These are phyloP conservation scores for Monascus purpureus DNA, from an alignment of 495 filamentous ascomycete genomes.

Conservation along the genomic window DNA sequence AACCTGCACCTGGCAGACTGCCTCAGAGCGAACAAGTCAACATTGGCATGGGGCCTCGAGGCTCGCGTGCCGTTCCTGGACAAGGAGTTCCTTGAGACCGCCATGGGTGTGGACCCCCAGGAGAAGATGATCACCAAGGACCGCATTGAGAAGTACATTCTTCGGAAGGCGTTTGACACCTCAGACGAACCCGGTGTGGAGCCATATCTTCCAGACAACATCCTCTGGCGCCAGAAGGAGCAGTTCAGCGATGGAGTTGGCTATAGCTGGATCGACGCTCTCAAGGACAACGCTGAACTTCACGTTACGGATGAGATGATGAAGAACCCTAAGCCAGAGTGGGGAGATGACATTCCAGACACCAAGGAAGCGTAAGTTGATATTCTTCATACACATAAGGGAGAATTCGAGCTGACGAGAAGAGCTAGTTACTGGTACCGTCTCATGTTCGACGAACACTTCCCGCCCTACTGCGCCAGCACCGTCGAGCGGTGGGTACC, in stretches of 20 bases:
- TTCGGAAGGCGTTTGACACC: conserved; percentile 94
- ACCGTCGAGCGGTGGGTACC: conserved; percentile 96
- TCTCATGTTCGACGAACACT: conserved; percentile 95
- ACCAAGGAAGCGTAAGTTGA: conserved; percentile 80
- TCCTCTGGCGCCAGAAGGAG: conserved; percentile 98
- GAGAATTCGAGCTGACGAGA: background rate
- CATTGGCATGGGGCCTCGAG: conserved; percentile 96
- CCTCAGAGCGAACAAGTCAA: conserved; percentile 96
- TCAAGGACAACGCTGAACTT: conserved; percentile 84
- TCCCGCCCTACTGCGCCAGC: conserved; percentile 76
- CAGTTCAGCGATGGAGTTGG: conserved; percentile 98
- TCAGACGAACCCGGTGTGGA: conserved; percentile 60
- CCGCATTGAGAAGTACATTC: conserved; percentile 90
- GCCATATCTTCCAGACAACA: conserved; percentile 85
- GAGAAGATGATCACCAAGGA: conserved; percentile 93
- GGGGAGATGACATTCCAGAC: conserved; percentile 83
- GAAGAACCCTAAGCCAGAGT: conserved; percentile 91
- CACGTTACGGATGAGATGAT: conserved; percentile 92
- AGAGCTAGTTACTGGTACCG: conserved; percentile 80
- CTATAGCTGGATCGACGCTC: conserved; percentile 95
- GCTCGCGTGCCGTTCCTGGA: conserved; percentile 97
- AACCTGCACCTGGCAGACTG: conserved; percentile 93
- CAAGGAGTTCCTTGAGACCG: conserved; percentile 81
- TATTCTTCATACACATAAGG: too few species aligned
- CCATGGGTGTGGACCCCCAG: conserved; percentile 82